A percentile compares a stretch with the other conserved stretches of the same genome.
Evolutionary conservation across 2,329 filamentous ascomycete species (phyloP).

Genomic region (Paracamarosporium sp.): DNA sequence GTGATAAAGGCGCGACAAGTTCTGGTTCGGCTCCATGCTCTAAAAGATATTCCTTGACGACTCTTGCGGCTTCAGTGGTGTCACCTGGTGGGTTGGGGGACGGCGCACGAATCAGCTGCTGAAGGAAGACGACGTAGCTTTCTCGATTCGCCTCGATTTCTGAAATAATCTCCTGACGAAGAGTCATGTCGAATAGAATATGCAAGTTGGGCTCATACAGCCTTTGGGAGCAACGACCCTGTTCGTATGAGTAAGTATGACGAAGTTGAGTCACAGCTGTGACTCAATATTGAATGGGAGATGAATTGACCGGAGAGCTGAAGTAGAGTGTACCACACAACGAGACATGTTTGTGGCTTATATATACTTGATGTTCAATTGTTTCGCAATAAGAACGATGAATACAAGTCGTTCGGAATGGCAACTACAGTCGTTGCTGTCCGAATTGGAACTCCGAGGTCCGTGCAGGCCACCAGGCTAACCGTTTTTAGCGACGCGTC

Average conservation of each 20-base stretch:
- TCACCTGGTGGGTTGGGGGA: constrained; percentile 50
- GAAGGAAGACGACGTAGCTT: constrained; percentile 38
- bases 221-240: not conserved
- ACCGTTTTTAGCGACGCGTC: not conserved
- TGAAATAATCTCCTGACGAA: constrained; percentile 18
- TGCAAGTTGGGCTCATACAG: not conserved
- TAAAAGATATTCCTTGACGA: constrained; percentile 38
- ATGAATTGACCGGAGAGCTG: not conserved
- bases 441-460: not conserved
- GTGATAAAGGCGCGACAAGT: constrained; percentile 36
- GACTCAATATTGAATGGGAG: not conserved
- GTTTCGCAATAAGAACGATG: not conserved
- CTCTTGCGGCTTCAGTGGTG: constrained; percentile 42
- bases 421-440: not conserved
- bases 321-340: not conserved
- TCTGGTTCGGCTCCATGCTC: constrained; percentile 25
- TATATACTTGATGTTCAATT: not conserved
- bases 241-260: not conserved
- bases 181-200: not conserved
- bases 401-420: not conserved
- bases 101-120: constrained; percentile 42
- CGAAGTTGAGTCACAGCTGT: not conserved
- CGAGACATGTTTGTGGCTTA: not conserved
- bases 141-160: constrained; percentile 32
- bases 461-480: not conserved